Conservation (phyloP, 768 basidiomycete genomes). For the Boletus pseudopeckii region DNA sequence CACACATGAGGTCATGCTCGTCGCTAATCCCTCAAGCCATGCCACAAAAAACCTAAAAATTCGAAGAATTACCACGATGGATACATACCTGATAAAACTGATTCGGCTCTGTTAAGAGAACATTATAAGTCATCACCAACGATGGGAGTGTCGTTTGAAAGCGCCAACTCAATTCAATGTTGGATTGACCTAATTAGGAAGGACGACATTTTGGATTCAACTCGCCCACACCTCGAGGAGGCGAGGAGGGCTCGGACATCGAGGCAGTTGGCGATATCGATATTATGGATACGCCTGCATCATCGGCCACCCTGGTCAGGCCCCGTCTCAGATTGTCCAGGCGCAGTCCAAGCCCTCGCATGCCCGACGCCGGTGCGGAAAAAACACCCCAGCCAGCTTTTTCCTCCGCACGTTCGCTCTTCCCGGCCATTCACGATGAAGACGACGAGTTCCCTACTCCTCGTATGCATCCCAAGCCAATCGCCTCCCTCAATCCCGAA, state of each 20-base stretch:
- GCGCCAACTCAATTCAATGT: too few relatives aligned
- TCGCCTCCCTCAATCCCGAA: constrained; percentile 14
- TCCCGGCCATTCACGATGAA: constrained; percentile 17
- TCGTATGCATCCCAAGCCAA: constrained; percentile 21
- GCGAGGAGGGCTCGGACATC: not conserved
- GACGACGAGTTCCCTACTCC: constrained; percentile 33
- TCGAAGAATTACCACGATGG: too few relatives aligned
- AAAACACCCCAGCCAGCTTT: constrained; percentile 22
- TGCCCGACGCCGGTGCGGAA: constrained; percentile 11
- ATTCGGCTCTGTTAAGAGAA: not conserved
- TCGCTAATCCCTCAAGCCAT: constrained; percentile 22
- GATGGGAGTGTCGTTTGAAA: too few relatives aligned
- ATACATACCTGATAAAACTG: constrained; percentile 37
- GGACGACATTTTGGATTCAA: not conserved
- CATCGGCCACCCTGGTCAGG: not conserved
- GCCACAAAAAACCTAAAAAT: constrained; percentile 32
- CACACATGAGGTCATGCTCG: too few relatives aligned
- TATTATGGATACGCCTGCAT: constrained; percentile 1
- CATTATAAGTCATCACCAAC: too few relatives aligned
- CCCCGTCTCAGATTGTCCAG: constrained; percentile 14
- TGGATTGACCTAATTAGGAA: constrained; percentile 10
- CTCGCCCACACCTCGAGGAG: not conserved
- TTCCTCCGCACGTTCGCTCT: constrained; percentile 13
- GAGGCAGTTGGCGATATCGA: not conserved
- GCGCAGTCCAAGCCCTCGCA: constrained; percentile 9